Conservation (phyloP, 192 early-diverging fungal species). For the Coemansia sp. region DNA sequence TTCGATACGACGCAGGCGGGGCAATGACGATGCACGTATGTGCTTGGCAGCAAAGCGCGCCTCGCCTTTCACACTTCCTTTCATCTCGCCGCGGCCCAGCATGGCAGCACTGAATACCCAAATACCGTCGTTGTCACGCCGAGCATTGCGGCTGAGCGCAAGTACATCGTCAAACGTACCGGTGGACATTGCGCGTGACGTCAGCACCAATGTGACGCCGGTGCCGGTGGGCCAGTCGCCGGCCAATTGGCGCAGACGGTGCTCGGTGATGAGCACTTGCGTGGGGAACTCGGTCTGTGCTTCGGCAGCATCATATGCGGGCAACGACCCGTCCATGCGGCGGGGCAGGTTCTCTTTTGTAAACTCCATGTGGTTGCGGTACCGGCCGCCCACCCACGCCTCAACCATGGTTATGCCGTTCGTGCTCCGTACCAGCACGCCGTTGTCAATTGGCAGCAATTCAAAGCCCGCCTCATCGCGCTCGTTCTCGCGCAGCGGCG, state of each 20-base stretch:
- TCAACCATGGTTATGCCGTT: conserved; percentile 63
- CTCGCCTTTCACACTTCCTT: conserved; percentile 23
- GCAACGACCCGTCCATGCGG: conserved; percentile 21
- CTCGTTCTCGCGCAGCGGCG: conserved; percentile 36
- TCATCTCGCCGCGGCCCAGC: conserved; percentile 50
- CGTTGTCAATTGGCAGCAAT: conserved; percentile 31
- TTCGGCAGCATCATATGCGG: conserved; percentile 23
- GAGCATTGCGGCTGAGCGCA: neutral
- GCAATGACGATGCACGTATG: conserved; percentile 12
- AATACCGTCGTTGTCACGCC: conserved; percentile 21
- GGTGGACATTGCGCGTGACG: conserved; percentile 29
- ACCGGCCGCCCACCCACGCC: conserved; percentile 52
- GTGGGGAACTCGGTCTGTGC: conserved; percentile 25
- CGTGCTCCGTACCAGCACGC: conserved; percentile 35
- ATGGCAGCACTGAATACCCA: conserved; percentile 22
- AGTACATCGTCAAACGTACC: conserved; percentile 18
- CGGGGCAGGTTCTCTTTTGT: conserved; percentile 38
- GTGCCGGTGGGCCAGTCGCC: conserved; percentile 34
- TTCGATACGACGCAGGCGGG: conserved; percentile 30
- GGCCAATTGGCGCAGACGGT: conserved; percentile 18
- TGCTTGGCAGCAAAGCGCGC: conserved; percentile 33
- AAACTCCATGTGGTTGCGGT: conserved; percentile 59
- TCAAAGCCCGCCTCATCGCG: conserved; percentile 17
- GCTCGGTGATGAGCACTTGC: conserved; percentile 14
- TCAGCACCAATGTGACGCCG: conserved; percentile 37